Evolutionary conservation across 1,284 basidiomycete genomes (phyloP).

Genomic region (Ceratobasidium sp.): DNA sequence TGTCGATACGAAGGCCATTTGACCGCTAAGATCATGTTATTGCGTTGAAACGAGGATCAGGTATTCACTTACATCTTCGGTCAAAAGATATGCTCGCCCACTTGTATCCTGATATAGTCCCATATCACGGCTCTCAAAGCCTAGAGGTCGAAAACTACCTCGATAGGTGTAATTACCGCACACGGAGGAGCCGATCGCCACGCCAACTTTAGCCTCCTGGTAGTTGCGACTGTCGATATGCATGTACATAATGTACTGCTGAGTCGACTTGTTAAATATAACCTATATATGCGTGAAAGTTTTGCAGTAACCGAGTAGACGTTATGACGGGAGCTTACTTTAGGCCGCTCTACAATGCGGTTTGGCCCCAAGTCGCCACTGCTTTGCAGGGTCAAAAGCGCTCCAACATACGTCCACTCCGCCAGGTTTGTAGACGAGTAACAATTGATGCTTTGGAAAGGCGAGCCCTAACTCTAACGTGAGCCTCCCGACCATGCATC

Average conservation of each 20-base stretch:
- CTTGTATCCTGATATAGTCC: conserved; percentile 49
- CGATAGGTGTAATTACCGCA: conserved; percentile 47
- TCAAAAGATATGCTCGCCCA: conserved; percentile 47
- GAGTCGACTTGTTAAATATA: conserved; percentile 40
- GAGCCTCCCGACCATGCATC: not conserved
- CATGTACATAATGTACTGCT: conserved; percentile 49
- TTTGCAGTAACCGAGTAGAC: too few relatives aligned
- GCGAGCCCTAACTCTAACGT: conserved; percentile 26
- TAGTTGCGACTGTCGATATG: conserved; percentile 48
- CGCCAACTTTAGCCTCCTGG: conserved; percentile 49
- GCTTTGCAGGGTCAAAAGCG: conserved; percentile 43
- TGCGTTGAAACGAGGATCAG: not conserved
- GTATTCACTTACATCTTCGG: conserved; percentile 45
- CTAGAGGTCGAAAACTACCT: conserved; percentile 47
- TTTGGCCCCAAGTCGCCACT: conserved; percentile 48
- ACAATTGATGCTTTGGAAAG: conserved; percentile 48
- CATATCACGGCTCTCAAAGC: conserved; percentile 48
- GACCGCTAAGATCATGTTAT: conserved; percentile 39
- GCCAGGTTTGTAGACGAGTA: conserved; percentile 48
- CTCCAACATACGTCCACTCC: conserved; percentile 48
- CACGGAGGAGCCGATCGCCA: conserved; percentile 45
- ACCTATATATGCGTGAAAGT: conserved; percentile 22
- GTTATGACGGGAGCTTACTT: conserved; percentile 10
- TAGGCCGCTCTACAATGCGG: conserved; percentile 48
- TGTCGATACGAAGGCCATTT: conserved; percentile 48